Percentiles rank a stretch among this genome's conserved stretches.
Conservation (phyloP, 139 green algal species). For the Klebsormidium nitens region DNA sequence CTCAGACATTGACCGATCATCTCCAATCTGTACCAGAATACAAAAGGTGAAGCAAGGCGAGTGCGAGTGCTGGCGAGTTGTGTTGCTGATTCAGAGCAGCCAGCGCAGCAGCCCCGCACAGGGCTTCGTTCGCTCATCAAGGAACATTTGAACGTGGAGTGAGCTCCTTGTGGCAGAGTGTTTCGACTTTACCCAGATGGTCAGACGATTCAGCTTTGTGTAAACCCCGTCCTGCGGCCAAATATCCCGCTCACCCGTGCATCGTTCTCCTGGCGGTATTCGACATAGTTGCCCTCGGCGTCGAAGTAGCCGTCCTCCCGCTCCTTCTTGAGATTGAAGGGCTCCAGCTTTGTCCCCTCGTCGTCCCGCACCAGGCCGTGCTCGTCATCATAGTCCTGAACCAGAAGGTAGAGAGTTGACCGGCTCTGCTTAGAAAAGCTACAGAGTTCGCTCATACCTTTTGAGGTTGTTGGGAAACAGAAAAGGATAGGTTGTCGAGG, state of each 20-base stretch:
- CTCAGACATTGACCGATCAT: neutral
- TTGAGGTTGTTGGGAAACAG: neutral
- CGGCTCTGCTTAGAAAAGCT: neutral
- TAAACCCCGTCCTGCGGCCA: neutral
- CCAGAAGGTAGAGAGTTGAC: neutral
- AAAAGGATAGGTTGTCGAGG: neutral
- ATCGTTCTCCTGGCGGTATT: conserved; percentile 49
- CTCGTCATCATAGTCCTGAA: neutral
- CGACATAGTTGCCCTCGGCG: conserved; percentile 65
- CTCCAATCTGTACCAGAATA: neutral
- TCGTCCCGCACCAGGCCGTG: neutral
- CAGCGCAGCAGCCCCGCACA: neutral
- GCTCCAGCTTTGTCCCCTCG: conserved; percentile 64
- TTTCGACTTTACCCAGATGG: neutral
- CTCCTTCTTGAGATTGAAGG: conserved; percentile 73
- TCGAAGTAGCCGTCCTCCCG: conserved; percentile 66
- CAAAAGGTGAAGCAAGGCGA: neutral
- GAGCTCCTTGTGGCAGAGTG: too few relatives aligned
- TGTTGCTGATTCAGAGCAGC: neutral
- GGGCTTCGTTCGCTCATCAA: too few relatives aligned
- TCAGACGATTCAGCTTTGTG: neutral
- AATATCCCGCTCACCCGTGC: conserved; percentile 19
- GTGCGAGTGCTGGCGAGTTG: neutral
- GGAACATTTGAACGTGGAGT: too few relatives aligned
- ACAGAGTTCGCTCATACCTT: neutral